Evolutionary conservation across 2,329 filamentous ascomycete genomes (phyloP), one percentile per base, ranked within the genome.

Genomic region (Nemania sp.): DNA sequence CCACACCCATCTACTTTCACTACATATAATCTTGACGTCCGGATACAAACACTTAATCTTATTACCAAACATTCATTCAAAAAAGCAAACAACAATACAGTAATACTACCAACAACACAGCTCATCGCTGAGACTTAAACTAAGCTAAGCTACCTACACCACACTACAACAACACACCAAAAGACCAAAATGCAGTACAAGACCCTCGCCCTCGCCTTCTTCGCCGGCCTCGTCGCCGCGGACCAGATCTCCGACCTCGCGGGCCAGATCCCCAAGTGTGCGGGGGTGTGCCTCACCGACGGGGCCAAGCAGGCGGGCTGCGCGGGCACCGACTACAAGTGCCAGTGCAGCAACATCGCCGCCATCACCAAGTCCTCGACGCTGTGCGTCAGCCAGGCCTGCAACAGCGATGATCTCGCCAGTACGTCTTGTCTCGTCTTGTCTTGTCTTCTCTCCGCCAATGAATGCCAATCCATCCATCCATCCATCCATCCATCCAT

Each of bases 311-410:
- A 61, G 37, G 63, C 72, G 31, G 68, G 68, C 53, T 77, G 75
- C 66, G 51, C 40, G 2, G 20, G 66, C 44, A 54, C 55, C 49
- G 72, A 77, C 61, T 60, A 69, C 37, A 57, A 48, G 12, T 77
- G 75, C 66, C 70, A 71, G 52, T 78, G 75, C 64, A 39, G 41
- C 43, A 70, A 74, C 33, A 53, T 71, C 15, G 61, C 69, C 30
- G 61, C 64, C 34, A 68, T 77, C 48, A 71, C 68, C 7, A 50
- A 64, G 23, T 60, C 63, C 6, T 68, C 72, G 24, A 60, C 70
- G 33, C 65, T 68, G 22, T 77, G 75, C 55, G 62, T 76, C 22
- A 65, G 69, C 5, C 56, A 63, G 2, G 66, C 49, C 19, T 76
- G 73, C 60, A 59, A 53, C 33, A 49, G 68, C n/a, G 63, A 71